Evolutionary conservation across 2,329 filamentous ascomycete genomes (phyloP), one percentile per base, ranked within the genome.

Genomic region (Verruconis gallopava): DNA sequence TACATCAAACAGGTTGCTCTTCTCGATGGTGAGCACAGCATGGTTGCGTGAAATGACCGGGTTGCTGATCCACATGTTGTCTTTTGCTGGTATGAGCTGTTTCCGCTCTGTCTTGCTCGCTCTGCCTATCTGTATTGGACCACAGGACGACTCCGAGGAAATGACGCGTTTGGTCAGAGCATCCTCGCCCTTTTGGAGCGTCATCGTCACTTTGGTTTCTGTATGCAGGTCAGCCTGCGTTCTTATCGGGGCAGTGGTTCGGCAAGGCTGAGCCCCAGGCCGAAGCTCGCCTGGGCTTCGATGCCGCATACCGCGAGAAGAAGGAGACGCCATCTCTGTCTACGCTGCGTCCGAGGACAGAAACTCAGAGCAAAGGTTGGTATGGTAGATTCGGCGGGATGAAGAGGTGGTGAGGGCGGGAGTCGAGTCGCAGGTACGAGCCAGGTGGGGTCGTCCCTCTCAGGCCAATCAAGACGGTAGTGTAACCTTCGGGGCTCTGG

Each of bases 1-100:
- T 13, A 15, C n/a, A 18, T 30, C 15, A 6, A 37, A 18, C 13
- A 21, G 9, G 14, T 15, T 22, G 18, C 17, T 22, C 21, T 37
- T 37, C 38, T 53, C 49, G 33, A 49, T 49, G 2, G 51, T 55
- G 28, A 66, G 49, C 40, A 71, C 59, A 13, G 80, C 81, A 58
- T 85, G 81, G 9, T 73, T 56, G 35, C 81, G 68, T 18, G 79
- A 84, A 66, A 85, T 79, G 25, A 85, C 79, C 0, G 79, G 74
- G 44, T 74, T 80, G 48, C 83, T 73, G 45, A 84, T 80, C 68
- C 69, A 83, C 13, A 68, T 74, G 56, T 85, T 85, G 49, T 71
- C 57, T 4, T 50, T 28, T 46, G 59, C 54, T 50, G 65, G 55
- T 49, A 38, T 48, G 15, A 49, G 61, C 55, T 44, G 62, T 52